phyloP scores from a whole-genome alignment of 139 green algal species.

The Chlamydomonas eustigma region DNA sequence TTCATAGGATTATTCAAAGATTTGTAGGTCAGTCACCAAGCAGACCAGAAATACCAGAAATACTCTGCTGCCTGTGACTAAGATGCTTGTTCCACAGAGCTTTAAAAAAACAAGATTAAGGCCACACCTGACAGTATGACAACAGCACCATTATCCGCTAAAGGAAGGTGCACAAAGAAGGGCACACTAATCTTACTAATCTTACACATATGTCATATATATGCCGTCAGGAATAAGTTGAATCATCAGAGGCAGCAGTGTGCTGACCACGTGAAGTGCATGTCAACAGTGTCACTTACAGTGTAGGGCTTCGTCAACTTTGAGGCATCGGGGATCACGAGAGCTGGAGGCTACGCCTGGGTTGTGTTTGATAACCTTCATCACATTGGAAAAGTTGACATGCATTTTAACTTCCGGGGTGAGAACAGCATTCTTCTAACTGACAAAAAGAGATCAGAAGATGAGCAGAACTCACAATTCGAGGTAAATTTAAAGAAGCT shows the following conservation, averaged over 20 bases:
- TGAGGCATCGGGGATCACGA: conserved; percentile 25
- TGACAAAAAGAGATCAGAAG: no score
- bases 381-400: conserved; percentile 22
- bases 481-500: no score
- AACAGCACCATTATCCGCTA: background rate
- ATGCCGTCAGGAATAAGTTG: no score
- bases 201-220: no score
- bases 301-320: conserved; percentile 5
- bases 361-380: conserved; percentile 36
- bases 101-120: background rate
- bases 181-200: no score
- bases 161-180: no score
- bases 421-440: conserved; percentile 24
- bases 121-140: background rate
- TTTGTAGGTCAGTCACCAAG: conserved; percentile 20
- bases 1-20: conserved; percentile 35
- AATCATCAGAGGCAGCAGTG: no score
- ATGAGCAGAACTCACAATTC: no score
- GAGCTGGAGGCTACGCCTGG: conserved; percentile 29
- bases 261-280: no score
- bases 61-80: no score
- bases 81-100: background rate
- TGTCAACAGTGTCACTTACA: no score
- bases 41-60: background rate
- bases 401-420: conserved; percentile 33